Conservation (phyloP, 1,284 basidiomycete genomes). For the Fereydounia khargensis region DNA sequence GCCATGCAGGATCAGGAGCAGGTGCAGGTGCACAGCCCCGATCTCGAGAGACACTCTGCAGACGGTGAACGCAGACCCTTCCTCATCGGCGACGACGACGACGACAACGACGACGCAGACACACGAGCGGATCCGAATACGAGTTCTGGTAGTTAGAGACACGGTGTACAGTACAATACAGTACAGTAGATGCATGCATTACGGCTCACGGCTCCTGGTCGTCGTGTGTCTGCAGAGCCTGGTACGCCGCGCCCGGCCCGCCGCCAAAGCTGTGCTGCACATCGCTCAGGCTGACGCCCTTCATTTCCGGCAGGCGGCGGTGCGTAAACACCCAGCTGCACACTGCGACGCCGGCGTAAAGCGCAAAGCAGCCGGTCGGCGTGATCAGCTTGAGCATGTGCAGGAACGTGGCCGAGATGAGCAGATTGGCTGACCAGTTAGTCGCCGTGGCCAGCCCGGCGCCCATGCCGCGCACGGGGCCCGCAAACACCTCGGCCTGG, state of each 20-base stretch:
- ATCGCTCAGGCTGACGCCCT: conserved; percentile 27
- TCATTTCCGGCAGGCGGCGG: conserved; percentile 32
- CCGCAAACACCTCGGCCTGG: conserved; percentile 41
- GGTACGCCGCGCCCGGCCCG: no score
- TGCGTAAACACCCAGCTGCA: conserved; percentile 38
- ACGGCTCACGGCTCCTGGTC: no score
- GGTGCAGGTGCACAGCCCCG: not conserved
- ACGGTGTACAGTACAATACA: no score
- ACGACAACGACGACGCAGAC: conserved; percentile 2
- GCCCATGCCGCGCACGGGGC: conserved; percentile 25
- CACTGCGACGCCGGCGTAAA: conserved; percentile 28
- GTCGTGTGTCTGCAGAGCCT: no score
- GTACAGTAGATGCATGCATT: no score
- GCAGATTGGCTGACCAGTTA: conserved; percentile 36
- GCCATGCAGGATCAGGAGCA: conserved; percentile 8
- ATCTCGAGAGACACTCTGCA: not conserved
- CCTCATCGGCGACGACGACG: conserved; percentile 12
- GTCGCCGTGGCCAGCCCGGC: conserved; percentile 36
- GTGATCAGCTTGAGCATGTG: conserved; percentile 31
- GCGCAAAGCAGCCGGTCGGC: conserved; percentile 27
- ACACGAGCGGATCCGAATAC: no score
- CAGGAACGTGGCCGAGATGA: conserved; percentile 29
- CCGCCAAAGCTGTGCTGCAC: conserved; percentile 2
- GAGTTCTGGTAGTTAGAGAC: no score
- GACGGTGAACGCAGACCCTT: conserved; percentile 6